Evolutionary conservation across 2,329 filamentous ascomycete genomes (phyloP), one percentile per base, ranked within the genome.

Genomic region (Huntiella omanensis): DNA sequence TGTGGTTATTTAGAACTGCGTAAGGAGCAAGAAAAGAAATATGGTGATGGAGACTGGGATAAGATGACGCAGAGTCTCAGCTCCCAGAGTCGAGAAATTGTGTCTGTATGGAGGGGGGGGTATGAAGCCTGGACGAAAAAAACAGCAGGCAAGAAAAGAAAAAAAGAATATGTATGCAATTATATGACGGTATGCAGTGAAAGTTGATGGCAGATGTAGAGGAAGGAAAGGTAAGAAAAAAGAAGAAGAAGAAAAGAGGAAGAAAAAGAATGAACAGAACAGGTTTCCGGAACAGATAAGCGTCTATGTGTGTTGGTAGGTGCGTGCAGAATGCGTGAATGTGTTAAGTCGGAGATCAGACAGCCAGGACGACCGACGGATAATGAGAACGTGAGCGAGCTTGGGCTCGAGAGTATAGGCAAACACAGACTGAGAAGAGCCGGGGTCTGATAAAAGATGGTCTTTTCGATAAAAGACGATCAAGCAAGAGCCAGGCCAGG

Each of bases 101-200:
- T 40, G 37, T 40, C 37, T 40, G 16, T 13, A 11, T 40, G 16
- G 16, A n/a, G 16, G n/a, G 41, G n/a, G 41, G 16, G 13, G 12
- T 36, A 44, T 22, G 13, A 44, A 36, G 40, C 43, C 28, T 38
- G 35, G 34, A 43, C 13, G 13, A 40, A 38, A 40, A 40, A 42
- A 39, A 38, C 38, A 16, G 13, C 34, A 40, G 17, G 39, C 11
- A 19, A 33, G 41, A 41, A 37, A 36, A 38, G 36, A 47, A 42
- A 41, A 41, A 28, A 38, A 22, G 22, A 32, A 12, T 28, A 28
- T 28, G 22, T 28, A 28, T 28, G 22, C 22, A 28, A 28, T 7
- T 28, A 28, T 28, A 28, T 28, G 22, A 28, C 22, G 22, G 22
- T 28, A 28, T 28, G 22, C 22, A 28, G 22, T 28, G 22, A 28